Evolutionary conservation across 139 green algal species (phyloP).

Genomic region (Micractinium sp.): DNA sequence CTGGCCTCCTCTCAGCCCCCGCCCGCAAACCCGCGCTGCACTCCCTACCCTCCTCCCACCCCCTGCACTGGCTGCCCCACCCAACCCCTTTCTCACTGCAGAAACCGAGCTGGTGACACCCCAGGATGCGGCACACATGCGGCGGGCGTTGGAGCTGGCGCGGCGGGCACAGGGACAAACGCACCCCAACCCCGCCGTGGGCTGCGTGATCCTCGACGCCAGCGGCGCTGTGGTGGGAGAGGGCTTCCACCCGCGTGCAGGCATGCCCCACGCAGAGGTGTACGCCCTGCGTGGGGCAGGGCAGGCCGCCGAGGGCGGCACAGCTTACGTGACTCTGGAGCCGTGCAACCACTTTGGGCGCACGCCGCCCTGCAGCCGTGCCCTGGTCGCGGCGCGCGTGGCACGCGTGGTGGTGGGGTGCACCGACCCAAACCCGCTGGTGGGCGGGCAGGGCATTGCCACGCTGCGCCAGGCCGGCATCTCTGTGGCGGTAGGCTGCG

Average conservation of each 20-base stretch:
- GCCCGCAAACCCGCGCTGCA: not conserved
- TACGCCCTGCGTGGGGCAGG: slow-evolving; percentile 92
- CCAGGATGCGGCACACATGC: slow-evolving; percentile 78
- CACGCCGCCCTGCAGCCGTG: slow-evolving; percentile 93
- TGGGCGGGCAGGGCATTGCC: slow-evolving; percentile 76
- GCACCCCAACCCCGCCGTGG: slow-evolving; percentile 95
- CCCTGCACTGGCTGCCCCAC: not conserved
- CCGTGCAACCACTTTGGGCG: slow-evolving; percentile 97
- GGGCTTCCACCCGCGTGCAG: slow-evolving; percentile 95
- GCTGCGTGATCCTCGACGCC: slow-evolving; percentile 91
- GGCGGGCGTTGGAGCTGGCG: slow-evolving; percentile 84
- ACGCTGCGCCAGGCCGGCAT: slow-evolving; percentile 80
- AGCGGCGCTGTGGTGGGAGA: slow-evolving; percentile 84
- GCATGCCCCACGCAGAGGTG: slow-evolving; percentile 97
- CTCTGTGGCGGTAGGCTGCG: slow-evolving; percentile 62
- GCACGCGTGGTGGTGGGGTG: slow-evolving; percentile 88
- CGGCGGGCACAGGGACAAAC: slow-evolving; percentile 80
- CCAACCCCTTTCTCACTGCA: not conserved
- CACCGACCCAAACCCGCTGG: slow-evolving; percentile 90
- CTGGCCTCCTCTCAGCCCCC: not conserved
- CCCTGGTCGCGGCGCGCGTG: slow-evolving; percentile 88
- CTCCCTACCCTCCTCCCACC: not conserved
- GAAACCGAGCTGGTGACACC: not conserved
- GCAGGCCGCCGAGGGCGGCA: slow-evolving; percentile 75
- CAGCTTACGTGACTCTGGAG: slow-evolving; percentile 98